Evolutionary conservation across 2,329 filamentous ascomycete species (phyloP).

Genomic region (Colletotrichum noveboracense): DNA sequence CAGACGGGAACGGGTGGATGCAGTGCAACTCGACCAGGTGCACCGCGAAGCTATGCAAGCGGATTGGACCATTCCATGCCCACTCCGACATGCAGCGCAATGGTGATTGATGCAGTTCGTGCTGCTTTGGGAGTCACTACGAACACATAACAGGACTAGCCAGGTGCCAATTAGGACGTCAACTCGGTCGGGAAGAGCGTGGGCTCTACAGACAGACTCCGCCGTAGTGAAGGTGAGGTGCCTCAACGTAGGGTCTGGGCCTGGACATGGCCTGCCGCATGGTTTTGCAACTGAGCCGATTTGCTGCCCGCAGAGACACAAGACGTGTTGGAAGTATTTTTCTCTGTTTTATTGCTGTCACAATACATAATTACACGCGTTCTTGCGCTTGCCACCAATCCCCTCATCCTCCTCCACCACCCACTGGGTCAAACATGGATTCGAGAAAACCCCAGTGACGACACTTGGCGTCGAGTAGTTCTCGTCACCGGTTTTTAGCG

Average conservation of each 20-base stretch:
- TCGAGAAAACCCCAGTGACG: not conserved
- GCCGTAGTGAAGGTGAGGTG: not conserved
- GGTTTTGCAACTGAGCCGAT: not conserved
- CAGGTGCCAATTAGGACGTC: not conserved
- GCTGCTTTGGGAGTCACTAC: not conserved
- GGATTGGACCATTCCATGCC: not conserved
- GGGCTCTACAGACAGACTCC: not conserved
- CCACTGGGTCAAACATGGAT: not conserved
- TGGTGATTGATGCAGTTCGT: slow-evolving; percentile 5
- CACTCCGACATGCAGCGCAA: not conserved
- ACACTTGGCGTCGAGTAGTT: not conserved
- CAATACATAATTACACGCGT: not conserved
- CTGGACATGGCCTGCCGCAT: not conserved
- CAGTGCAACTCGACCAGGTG: not conserved
- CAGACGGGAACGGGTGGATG: not conserved
- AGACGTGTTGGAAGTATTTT: not conserved
- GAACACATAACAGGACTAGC: not conserved
- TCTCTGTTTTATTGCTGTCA: not conserved
- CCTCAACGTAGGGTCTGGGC: not conserved
- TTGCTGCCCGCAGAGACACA: not conserved
- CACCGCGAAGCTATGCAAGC: not conserved
- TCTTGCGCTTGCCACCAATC: not conserved
- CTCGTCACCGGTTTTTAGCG: not conserved
- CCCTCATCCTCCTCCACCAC: not conserved
- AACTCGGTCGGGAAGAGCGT: not conserved